Evolutionary conservation across 352 stramenopile species (phyloP).

Genomic region (Phytophthora pistaciae): DNA sequence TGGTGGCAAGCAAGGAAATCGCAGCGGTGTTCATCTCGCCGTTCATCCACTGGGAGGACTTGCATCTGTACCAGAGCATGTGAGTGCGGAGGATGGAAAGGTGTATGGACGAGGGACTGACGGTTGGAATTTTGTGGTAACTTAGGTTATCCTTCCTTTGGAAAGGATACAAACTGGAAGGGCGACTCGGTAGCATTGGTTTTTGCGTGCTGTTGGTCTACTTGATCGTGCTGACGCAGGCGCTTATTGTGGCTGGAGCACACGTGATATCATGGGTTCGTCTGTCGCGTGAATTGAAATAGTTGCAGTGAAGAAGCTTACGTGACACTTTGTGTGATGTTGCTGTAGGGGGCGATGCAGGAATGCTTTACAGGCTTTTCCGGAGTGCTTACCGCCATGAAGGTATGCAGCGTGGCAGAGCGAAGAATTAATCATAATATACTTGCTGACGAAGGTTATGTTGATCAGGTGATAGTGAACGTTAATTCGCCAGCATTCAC

Average conservation of each 20-base stretch:
- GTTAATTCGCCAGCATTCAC: constrained; percentile 73
- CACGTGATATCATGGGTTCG: constrained; percentile 40
- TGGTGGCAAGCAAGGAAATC: constrained; percentile 49
- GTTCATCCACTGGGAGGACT: constrained; percentile 87
- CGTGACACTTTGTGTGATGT: background rate
- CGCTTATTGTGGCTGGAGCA: constrained; percentile 58
- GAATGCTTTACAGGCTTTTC: constrained; percentile 87
- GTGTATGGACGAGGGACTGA: constrained; percentile 13
- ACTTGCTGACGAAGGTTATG: background rate
- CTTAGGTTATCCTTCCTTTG: constrained; percentile 83
- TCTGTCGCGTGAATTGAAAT: background rate
- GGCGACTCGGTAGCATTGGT: constrained; percentile 51
- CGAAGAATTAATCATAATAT: background rate
- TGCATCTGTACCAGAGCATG: constrained; percentile 94
- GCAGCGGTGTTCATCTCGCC: constrained; percentile 69
- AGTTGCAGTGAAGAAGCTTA: background rate
- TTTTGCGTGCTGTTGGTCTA: constrained; percentile 62
- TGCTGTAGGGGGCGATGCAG: constrained; percentile 40
- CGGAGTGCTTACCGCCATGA: constrained; percentile 80
- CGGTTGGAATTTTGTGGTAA: constrained; percentile 13
- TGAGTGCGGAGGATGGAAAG: constrained; percentile 23
- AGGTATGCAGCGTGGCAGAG: constrained; percentile 42
- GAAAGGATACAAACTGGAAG: constrained; percentile 87
- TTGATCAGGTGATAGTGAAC: constrained; percentile 79
- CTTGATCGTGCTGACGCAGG: constrained; percentile 72